Evolutionary conservation across 441 rosid species (phyloP).

Genomic region (Gossypium davidsonii): DNA sequence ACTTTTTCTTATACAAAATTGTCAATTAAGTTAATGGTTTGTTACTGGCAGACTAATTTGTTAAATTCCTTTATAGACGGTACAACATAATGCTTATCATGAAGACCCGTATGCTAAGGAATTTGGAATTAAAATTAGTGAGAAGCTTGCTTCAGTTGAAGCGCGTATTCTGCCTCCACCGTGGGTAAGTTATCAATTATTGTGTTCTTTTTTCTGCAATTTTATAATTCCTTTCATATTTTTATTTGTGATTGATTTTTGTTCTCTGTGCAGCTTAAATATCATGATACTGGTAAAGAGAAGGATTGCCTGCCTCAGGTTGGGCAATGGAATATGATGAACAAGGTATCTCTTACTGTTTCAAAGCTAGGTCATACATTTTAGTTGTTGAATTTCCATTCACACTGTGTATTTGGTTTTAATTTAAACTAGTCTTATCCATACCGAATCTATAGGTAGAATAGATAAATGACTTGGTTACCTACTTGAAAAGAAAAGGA

Average conservation of each 20-base stretch:
- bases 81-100: constrained; percentile 54
- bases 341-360: constrained; percentile 46
- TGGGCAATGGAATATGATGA: constrained; percentile 98
- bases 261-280: constrained; percentile 57
- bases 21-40: not conserved
- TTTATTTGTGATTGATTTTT: not conserved
- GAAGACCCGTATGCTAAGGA: constrained; percentile 81
- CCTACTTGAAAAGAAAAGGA: not conserved
- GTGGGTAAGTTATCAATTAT: constrained; percentile 39
- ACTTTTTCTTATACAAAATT: not conserved
- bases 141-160: constrained; percentile 78
- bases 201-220: not conserved
- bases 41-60: not conserved
- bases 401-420: not conserved
- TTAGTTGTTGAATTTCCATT: not conserved
- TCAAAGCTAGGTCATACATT: not conserved
- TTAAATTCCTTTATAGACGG: constrained; percentile 46
- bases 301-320: constrained; percentile 77
- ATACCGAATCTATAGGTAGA: not conserved
- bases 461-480: not conserved
- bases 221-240: not conserved
- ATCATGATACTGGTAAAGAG: constrained; percentile 87
- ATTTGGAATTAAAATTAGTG: constrained; percentile 80
- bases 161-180: constrained; percentile 93
- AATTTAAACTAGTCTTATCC: not conserved